Evolutionary conservation across 805 yeast genomes (phyloP).

Genomic region (Sugiyamaella smithiae): DNA sequence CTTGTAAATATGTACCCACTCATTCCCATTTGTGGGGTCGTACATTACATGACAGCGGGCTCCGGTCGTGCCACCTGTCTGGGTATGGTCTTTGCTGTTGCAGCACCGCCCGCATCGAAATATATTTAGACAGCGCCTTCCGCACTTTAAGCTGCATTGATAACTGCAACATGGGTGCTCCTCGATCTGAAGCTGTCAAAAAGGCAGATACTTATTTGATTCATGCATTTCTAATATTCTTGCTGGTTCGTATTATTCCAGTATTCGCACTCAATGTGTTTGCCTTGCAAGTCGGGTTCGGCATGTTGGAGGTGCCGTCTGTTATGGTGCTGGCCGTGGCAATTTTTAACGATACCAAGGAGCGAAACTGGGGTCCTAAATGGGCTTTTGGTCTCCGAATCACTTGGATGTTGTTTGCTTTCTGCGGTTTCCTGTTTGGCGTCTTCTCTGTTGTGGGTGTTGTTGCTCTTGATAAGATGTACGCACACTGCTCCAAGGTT

Average conservation of each 20-base stretch:
- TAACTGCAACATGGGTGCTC: not conserved
- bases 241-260: not conserved
- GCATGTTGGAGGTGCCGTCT: not conserved
- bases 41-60: too few species aligned
- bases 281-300: not conserved
- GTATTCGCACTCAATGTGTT: not conserved
- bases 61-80: too few species aligned
- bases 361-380: conserved; percentile 3
- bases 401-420: not conserved
- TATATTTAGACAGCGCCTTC: too few species aligned
- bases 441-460: not conserved
- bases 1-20: too few species aligned
- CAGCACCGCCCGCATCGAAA: too few species aligned
- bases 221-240: not conserved
- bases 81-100: too few species aligned
- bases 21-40: too few species aligned
- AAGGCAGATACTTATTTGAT: not conserved
- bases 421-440: not conserved
- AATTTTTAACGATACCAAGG: not conserved
- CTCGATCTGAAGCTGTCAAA: not conserved
- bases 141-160: too few species aligned
- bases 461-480: not conserved
- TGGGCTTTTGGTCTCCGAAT: conserved; percentile 4
- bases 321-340: conserved; percentile 1
- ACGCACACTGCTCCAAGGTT: not conserved